Evolutionary conservation across 768 basidiomycete species (phyloP), one percentile per base, ranked within the genome.

Genomic region (Holtermanniella nyarrowii): DNA sequence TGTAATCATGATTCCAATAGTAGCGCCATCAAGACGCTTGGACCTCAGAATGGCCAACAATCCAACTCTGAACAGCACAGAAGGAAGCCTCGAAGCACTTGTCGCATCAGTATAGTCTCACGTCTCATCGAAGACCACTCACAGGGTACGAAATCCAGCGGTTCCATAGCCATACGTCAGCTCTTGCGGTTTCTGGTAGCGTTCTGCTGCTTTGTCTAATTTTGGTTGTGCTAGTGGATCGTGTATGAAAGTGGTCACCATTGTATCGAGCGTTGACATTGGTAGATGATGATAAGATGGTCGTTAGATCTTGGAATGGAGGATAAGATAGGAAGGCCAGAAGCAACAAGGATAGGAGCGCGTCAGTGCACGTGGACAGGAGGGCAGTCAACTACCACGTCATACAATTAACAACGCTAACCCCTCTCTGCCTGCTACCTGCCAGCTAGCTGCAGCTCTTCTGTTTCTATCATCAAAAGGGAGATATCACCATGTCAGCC

Each of bases 1-100:
- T 31, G 95, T 99, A 68, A 99, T 84, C 95, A 99, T 97, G 20
- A 97, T 87, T 14, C 95, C 95, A 61, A 99, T 85, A 22, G 83
- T 84, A 68, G 83, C 85, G 23, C 95, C 89, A 66, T 84, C 83
- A n/a, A 90, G 77, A 57, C 81, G 83, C 76, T 85, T 95, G 74
- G 90, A 96, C 52, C 95, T 76, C 46, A 99, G 77, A 4, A 79
- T 86, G 42, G 95, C 95, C 16, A 99, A 75, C 39, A 97, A 74
- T 11, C 88, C 95, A 13, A 93, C 84, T 59, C 90, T 80, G 75
- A 95, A 96, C 58, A 99, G 77, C n/a, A 93, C 89, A 10, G 85
- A 85, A 63, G 91, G 88, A 24, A 97, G 78, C 18, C 61, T 49
- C 49, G 65, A 53, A 44, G 70, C 63, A 27, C 74, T 66, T 57